Evolutionary conservation across 1,139 yeast genomes (phyloP).

Genomic region (Magnusiomyces tetraspermus): DNA sequence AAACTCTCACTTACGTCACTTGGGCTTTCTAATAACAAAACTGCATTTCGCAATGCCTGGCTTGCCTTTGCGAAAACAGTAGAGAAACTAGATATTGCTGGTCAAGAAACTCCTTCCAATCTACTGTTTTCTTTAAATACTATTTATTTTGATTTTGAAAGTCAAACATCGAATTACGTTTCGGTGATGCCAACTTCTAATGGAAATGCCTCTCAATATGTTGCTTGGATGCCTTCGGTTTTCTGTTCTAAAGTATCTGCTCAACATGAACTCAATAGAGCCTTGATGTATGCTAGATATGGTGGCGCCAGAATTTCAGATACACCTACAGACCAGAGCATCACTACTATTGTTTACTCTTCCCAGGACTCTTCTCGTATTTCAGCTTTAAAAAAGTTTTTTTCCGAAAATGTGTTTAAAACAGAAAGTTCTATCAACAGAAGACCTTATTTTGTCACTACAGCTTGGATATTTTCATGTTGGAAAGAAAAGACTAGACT

Average conservation of each 20-base stretch:
- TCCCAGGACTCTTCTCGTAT: neutral
- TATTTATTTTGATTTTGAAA: constrained; percentile 8
- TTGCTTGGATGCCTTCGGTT: neutral
- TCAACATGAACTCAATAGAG: neutral
- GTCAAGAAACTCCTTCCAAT: constrained; percentile 1
- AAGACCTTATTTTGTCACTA: neutral
- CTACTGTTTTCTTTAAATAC: constrained; percentile 1
- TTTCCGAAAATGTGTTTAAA: neutral
- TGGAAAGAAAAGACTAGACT: constrained; percentile 3
- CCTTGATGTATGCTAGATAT: neutral
- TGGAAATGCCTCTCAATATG: neutral
- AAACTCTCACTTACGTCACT: neutral
- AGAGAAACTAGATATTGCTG: neutral
- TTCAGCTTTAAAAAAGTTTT: neutral
- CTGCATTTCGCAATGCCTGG: constrained; percentile 4
- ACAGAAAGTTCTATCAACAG: neutral
- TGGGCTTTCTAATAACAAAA: neutral
- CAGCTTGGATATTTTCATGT: neutral
- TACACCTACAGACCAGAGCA: neutral
- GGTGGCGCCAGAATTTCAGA: neutral
- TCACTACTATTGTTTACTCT: constrained; percentile 1
- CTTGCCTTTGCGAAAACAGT: constrained; percentile 5
- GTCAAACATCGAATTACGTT: neutral
- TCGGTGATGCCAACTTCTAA: neutral
- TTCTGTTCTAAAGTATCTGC: neutral